Percentiles rank a stretch among this genome's conserved stretches.
These are phyloP conservation scores for Eucommia ulmoides DNA, from an alignment of 257 asterid species.

Conservation along the genomic window DNA sequence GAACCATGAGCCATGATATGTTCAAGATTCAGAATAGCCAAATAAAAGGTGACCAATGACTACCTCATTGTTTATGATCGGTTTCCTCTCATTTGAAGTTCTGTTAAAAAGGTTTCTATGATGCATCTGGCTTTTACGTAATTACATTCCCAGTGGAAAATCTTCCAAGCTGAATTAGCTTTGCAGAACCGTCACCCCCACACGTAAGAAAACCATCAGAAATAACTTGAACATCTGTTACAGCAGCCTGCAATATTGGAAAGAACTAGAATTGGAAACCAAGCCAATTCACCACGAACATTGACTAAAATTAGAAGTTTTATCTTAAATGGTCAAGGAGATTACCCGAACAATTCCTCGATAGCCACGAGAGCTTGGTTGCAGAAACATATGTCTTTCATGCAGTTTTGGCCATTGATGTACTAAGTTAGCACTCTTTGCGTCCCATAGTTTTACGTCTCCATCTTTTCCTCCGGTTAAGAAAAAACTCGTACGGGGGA, in stretches of 20 bases:
- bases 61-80: too few relatives aligned
- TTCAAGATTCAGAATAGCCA: too few relatives aligned
- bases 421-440: constrained; percentile 71
- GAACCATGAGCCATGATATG: too few relatives aligned
- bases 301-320: background rate
- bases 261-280: background rate
- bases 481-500: constrained; percentile 88
- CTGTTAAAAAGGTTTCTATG: too few relatives aligned
- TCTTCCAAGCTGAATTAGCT: constrained; percentile 38
- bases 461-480: constrained; percentile 99
- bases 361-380: constrained; percentile 78
- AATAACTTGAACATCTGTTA: constrained; percentile 77
- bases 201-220: constrained; percentile 88
- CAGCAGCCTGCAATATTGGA: constrained; percentile 54
- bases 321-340: constrained; percentile 2
- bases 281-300: background rate
- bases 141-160: constrained; percentile 3
- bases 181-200: constrained; percentile 90
- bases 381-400: constrained; percentile 86
- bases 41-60: too few relatives aligned
- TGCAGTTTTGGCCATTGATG: constrained; percentile 95
- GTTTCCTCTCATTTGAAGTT: too few relatives aligned
- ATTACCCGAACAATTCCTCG: constrained; percentile 88
- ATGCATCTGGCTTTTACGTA: too few relatives aligned
- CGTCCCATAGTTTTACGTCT: constrained; percentile 99